These are phyloP conservation scores for Pseudogymnoascus verrucosus DNA, from an alignment of 2,329 filamentous ascomycete genomes.

Conservation along the genomic window DNA sequence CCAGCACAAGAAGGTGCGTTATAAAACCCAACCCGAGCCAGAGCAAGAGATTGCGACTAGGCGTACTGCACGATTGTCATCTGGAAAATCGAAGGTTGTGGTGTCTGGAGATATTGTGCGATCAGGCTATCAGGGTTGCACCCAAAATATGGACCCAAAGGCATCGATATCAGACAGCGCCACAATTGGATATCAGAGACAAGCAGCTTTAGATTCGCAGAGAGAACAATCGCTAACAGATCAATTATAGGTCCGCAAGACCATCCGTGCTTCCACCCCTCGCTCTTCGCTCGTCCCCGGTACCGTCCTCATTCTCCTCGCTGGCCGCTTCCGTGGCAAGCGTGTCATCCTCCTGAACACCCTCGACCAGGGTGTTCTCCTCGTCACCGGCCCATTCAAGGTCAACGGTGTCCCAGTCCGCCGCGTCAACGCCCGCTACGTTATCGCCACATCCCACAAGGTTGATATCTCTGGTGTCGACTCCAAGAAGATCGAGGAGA, in stretches of 20 bases:
- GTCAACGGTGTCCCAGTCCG: constrained; percentile 98
- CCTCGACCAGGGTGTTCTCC: constrained; percentile 94
- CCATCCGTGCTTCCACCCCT: constrained; percentile 77
- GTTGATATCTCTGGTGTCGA: constrained; percentile 82
- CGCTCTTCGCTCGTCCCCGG: constrained; percentile 88
- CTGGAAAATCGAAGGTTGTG: constrained; percentile 9
- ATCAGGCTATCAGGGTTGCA: constrained; percentile 7
- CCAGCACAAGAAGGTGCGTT: constrained; percentile 85
- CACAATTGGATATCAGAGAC: constrained; percentile 7
- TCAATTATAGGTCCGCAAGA: constrained; percentile 78
- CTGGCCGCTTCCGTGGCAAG: constrained; percentile 99
- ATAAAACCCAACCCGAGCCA: not conserved
- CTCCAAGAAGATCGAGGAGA: constrained; percentile 77
- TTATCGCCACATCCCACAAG: constrained; percentile 83
- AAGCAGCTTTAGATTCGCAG: not conserved
- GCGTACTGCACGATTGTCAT: not conserved
- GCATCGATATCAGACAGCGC: not conserved
- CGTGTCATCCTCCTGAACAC: constrained; percentile 97
- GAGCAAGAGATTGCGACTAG: constrained; percentile 7
- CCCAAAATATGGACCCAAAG: not conserved
- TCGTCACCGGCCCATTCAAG: constrained; percentile 99
- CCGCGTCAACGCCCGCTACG: constrained; percentile 87
- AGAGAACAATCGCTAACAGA: constrained; percentile 20
- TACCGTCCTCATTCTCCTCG: constrained; percentile 96
- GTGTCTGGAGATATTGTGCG: constrained; percentile 7